These are phyloP conservation scores for Cyclostephanos tholiformis DNA, from an alignment of 108 stramenopile genomes.

Conservation along the genomic window DNA sequence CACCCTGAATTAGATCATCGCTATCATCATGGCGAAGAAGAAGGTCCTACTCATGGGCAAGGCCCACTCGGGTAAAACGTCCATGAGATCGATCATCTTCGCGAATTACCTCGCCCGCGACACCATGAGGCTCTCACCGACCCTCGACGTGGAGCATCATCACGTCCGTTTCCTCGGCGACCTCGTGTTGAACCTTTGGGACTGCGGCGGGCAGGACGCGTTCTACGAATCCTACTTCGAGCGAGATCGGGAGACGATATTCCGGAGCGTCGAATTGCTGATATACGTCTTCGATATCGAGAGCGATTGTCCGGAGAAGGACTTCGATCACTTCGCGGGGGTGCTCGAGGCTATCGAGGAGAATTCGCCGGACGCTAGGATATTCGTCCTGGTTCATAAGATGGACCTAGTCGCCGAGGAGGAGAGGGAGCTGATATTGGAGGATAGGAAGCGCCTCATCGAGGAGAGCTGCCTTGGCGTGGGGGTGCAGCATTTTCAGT, in stretches of 20 bases:
- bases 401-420: conserved; percentile 96
- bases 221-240: conserved; percentile 99
- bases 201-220: conserved; percentile 98
- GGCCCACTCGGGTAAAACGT: conserved; percentile 96
- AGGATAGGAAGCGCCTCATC: conserved; percentile 83
- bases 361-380: conserved; percentile 92
- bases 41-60: conserved; percentile 98
- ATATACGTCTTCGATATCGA: conserved; percentile 99
- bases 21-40: conserved; percentile 87
- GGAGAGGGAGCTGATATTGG: conserved; percentile 83
- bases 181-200: conserved; percentile 98
- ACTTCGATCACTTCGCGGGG: conserved; percentile 90
- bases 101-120: conserved; percentile 98
- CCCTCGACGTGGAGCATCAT: conserved; percentile 97
- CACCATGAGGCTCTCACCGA: conserved; percentile 93
- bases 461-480: conserved; percentile 68
- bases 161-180: conserved; percentile 99
- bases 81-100: conserved; percentile 98
- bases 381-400: conserved; percentile 99
- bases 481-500: conserved; percentile 81
- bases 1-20: no score
- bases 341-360: conserved; percentile 94
- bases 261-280: conserved; percentile 94
- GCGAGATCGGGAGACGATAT: conserved; percentile 96
- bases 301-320: conserved; percentile 85